A percentile compares a stretch with the other conserved stretches of the same genome.
Conservation (phyloP, 1,139 yeast genomes). For the Cylindricascospora bacillispora region DNA sequence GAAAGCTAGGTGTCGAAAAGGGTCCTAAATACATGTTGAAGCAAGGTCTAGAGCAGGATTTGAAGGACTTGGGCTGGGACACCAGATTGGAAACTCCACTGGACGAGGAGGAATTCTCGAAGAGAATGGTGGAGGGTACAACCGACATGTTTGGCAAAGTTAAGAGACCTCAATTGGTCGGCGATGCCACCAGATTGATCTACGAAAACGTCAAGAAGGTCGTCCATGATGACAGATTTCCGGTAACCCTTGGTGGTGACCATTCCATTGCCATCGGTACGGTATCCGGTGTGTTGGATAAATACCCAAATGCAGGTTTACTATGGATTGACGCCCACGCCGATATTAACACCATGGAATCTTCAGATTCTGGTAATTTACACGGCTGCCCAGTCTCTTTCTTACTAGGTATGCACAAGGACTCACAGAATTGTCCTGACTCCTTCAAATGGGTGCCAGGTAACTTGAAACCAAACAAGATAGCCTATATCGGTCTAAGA, state of each 20-base stretch:
- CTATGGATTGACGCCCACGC: conserved; percentile 98
- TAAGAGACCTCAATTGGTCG: conserved; percentile 68
- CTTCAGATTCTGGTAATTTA: conserved; percentile 79
- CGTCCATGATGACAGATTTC: conserved; percentile 43
- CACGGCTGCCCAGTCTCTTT: conserved; percentile 97
- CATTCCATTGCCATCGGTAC: conserved; percentile 96
- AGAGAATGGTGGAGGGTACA: conserved; percentile 22
- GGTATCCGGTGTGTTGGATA: conserved; percentile 66
- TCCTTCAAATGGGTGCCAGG: conserved; percentile 68
- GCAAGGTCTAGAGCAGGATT: conserved; percentile 54
- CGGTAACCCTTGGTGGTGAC: conserved; percentile 90
- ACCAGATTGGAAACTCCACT: conserved; percentile 48
- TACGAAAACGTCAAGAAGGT: conserved; percentile 42
- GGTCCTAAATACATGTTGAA: conserved; percentile 78
- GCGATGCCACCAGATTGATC: conserved; percentile 54
- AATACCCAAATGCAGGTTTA: conserved; percentile 78
- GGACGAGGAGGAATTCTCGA: conserved; percentile 34
- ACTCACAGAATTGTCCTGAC: conserved; percentile 43
- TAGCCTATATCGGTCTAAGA: conserved; percentile 89
- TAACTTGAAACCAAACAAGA: conserved; percentile 49
- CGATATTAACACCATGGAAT: conserved; percentile 82
- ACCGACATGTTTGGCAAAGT: conserved; percentile 36
- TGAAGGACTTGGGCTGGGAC: conserved; percentile 63
- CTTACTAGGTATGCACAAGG: conserved; percentile 61
- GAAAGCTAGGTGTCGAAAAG: conserved; percentile 81